phyloP scores from a whole-genome alignment of 257 asterid genomes.

The Salvia hispanica region DNA sequence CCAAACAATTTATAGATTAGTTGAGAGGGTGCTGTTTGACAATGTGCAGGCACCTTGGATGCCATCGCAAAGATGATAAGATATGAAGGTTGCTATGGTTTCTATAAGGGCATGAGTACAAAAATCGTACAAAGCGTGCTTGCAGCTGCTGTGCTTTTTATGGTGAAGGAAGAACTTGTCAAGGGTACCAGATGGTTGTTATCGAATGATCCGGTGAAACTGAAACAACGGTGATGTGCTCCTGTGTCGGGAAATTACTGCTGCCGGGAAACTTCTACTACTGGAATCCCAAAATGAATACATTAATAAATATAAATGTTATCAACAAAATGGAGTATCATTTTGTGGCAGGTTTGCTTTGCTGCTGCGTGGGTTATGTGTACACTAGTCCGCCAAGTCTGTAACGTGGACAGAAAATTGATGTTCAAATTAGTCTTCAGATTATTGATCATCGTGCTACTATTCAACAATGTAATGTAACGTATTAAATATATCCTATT shows the following conservation, averaged over 20 bases:
- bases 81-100: constrained; percentile 77
- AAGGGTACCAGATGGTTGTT: constrained; percentile 78
- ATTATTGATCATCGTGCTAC: no score
- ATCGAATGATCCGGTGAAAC: constrained; percentile 40
- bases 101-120: constrained; percentile 91
- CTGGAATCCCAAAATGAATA: not conserved
- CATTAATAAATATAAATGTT: no score
- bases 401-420: no score
- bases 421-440: no score
- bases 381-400: no score
- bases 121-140: constrained; percentile 93
- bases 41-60: constrained; percentile 73
- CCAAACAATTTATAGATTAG: no score
- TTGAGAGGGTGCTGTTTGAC: not conserved
- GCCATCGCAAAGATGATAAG: constrained; percentile 84
- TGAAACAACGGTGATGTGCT: constrained; percentile 34
- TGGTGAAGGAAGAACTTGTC: constrained; percentile 97
- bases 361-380: no score
- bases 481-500: no score
- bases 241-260: no score
- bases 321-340: no score
- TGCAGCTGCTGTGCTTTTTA: constrained; percentile 95
- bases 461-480: no score
- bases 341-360: no score
- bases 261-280: not conserved